Evolutionary conservation across 495 filamentous ascomycete genomes (phyloP).

Genomic region (Staphylotrichum longicolle): DNA sequence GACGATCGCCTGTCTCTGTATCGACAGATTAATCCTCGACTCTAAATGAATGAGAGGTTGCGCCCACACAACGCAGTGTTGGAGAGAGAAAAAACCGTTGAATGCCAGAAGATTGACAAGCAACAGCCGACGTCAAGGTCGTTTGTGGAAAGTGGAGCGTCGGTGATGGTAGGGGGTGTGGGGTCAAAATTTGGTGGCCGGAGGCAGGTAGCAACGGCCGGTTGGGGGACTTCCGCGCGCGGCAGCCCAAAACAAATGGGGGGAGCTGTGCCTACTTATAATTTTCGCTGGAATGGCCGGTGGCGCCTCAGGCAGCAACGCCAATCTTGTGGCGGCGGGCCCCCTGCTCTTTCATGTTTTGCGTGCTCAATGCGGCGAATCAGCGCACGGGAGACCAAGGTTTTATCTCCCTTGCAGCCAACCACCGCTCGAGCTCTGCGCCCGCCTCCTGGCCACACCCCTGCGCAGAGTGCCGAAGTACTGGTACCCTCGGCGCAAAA

Average conservation of each 20-base stretch:
- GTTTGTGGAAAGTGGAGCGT: conserved; percentile 28
- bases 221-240: conserved; percentile 47
- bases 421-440: conserved; percentile 11
- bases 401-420: conserved; percentile 33
- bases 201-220: conserved; percentile 44
- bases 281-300: conserved; percentile 34
- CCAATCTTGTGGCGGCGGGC: conserved; percentile 34
- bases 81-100: conserved; percentile 21
- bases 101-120: conserved; percentile 27
- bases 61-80: conserved; percentile 39
- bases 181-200: conserved; percentile 39
- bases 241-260: conserved; percentile 43
- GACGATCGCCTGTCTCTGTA: conserved; percentile 33
- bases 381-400: conserved; percentile 15
- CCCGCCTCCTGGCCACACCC: conserved; percentile 25
- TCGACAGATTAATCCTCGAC: conserved; percentile 35
- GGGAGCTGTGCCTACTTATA: conserved; percentile 50
- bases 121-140: conserved; percentile 35
- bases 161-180: conserved; percentile 32
- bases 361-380: conserved; percentile 28
- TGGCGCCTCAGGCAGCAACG: conserved; percentile 37
- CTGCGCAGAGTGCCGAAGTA: conserved; percentile 30
- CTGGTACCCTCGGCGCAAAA: conserved; percentile 27
- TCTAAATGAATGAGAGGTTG: conserved; percentile 43
- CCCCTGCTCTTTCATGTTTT: conserved; percentile 32